Percentiles rank a stretch among this genome's conserved stretches.
These are phyloP conservation scores for Kazachstania africana DNA, from an alignment of 805 yeast genomes.

Conservation along the genomic window DNA sequence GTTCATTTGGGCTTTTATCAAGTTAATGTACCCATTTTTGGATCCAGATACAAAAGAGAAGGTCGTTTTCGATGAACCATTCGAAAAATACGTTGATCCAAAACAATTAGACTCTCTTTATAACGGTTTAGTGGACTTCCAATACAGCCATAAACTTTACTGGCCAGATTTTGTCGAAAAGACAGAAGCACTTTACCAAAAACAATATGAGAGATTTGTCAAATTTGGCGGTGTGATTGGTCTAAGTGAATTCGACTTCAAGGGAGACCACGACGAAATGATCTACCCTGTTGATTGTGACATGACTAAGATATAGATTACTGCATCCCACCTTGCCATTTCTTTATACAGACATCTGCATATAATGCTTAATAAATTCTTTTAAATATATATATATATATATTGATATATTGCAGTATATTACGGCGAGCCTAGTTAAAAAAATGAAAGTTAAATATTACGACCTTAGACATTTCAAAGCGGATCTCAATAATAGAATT, in stretches of 20 bases:
- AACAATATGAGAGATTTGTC: slow-evolving; percentile 29
- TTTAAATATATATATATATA: too few species aligned
- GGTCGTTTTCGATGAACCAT: slow-evolving; percentile 46
- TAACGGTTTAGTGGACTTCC: slow-evolving; percentile 36
- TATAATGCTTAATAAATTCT: too few species aligned
- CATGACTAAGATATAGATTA: too few species aligned
- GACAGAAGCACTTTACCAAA: slow-evolving; percentile 29
- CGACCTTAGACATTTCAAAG: too few species aligned
- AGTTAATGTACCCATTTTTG: slow-evolving; percentile 44
- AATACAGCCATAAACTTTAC: slow-evolving; percentile 40
- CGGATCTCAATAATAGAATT: too few species aligned
- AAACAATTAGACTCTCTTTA: slow-evolving; percentile 41
- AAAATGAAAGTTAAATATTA: too few species aligned
- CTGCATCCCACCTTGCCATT: neutral
- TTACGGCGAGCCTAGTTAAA: too few species aligned
- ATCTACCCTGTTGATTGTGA: slow-evolving; percentile 17
- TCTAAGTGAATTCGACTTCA: slow-evolving; percentile 42
- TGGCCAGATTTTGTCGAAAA: slow-evolving; percentile 40
- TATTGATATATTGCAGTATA: too few species aligned
- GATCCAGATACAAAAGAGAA: slow-evolving; percentile 50
- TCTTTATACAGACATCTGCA: too few species aligned
- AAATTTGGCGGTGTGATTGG: slow-evolving; percentile 39
- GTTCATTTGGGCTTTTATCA: slow-evolving; percentile 45
- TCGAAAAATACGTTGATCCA: slow-evolving; percentile 40
- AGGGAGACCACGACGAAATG: slow-evolving; percentile 22